Evolutionary conservation across 129 eudicot genomes (phyloP), one percentile per base, ranked within the genome.

Genomic region (Flaveria brownii): DNA sequence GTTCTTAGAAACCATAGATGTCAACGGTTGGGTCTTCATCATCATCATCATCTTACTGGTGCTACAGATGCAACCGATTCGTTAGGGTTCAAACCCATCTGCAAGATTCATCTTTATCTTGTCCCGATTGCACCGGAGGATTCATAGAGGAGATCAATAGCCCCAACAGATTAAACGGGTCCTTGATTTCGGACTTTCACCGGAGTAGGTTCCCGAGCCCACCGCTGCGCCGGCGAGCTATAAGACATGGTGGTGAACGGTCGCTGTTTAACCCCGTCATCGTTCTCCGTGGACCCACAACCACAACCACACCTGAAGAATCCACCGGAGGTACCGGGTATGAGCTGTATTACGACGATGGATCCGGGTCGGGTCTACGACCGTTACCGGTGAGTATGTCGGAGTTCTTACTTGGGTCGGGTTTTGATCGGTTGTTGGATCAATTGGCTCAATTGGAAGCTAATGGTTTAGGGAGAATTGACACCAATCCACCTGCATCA

Each of bases 301-400:
- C 49, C 28, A 70, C 80, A 11, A 63, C 73, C 72, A 36, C 41
- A 36, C 41, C 41, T 36, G 41, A 36, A 36, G 41, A 36, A 36
- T 36, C 41, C 41, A 36, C 41, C 41, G 41, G 41, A 36, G 72
- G 81, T 0, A 75, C 72, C 1, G 89, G 90, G 16, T 93, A 85
- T 76, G 98, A 93, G 74, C 13, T 93, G 81, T 93, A 86, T 74
- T 93, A 93, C 45, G 98, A 93, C 16, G 98, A 93, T 67, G 98
- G 98, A 2, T 86, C 95, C 4, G 98, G 95, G 61, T 85, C 96
- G 79, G 98, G 95, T 13, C 70, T 93, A 72, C 77, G 98, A n/a
- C 98, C 98, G 0, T 84, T 93, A n/a, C 98, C 98, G 7, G 85
- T 90, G 0, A 90, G 85, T 20, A 89, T 93, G 90, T 88, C 68